Base-by-base conservation (phyloP, 495 filamentous ascomycete species). In the Penicillium desertorum region DNA sequence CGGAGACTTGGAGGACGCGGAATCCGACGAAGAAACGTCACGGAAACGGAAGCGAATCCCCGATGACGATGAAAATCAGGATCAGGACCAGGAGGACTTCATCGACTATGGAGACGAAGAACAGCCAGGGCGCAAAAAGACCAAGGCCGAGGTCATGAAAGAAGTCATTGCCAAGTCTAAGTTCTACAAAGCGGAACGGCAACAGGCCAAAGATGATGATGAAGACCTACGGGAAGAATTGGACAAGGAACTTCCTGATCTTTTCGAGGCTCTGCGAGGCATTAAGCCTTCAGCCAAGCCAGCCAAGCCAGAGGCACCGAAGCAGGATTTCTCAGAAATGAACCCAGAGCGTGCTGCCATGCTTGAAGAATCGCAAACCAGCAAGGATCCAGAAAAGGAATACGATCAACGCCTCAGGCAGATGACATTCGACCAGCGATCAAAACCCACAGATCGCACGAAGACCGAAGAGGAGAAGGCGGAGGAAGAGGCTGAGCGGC, bases 161-260 rank as follows among this genome's bases (percentile, higher is more conserved):
- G 95, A 98, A 71, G 85, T 98, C 57, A 98, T 98, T 58, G 88
- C 92, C 37, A 99, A 98, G 73, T 98, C 95, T 3, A 99, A 98
- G 69, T 80, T 89, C 27, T 80, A 96, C 78, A 98, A 95, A 74
- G 88, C 90, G 57, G 91, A 97, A 73, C 86, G 94, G 20, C 95
- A 98, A 74, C 84, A 90, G 53, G 82, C 83, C 8, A 98, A 97
- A 70, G 94, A 98, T 57, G 91, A 96, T 45, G 92, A 98, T 64
- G 91, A 92, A 25, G 92, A 96, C 63, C 75, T 96, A n/a, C 81
- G 89, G 56, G 88, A 92, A 46, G 85, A 88, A 62, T 74, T 90
- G 9, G 86, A 90, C 57, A 86, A 91, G 66, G 87, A 88, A 19
- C 80, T 97, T 52, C 81, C 85, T n/a, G 86, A 89, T 52, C 79